Percentiles rank a stretch among this genome's conserved stretches.
Evolutionary conservation across 352 stramenopile species (phyloP).

Genomic region (Pythium volutum): DNA sequence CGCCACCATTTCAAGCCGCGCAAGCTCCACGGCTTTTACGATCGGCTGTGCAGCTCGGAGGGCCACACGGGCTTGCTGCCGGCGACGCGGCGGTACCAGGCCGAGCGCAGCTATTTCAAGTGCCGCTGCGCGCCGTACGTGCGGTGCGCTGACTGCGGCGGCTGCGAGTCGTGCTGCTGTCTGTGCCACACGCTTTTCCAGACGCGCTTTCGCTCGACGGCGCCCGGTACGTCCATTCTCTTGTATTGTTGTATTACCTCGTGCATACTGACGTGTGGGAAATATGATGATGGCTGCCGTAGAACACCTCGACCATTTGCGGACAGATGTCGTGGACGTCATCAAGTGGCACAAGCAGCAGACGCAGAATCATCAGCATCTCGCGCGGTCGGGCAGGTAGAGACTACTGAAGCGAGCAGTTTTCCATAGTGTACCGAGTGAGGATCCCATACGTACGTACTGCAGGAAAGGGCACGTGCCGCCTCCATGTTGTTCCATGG

Average conservation of each 20-base stretch:
- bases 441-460: background rate
- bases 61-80: constrained; percentile 68
- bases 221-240: constrained; percentile 49
- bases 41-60: constrained; percentile 66
- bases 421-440: too few relatives aligned
- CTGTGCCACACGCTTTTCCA: constrained; percentile 87
- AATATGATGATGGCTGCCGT: background rate
- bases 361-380: constrained; percentile 8
- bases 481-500: background rate
- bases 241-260: background rate
- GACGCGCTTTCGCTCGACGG: constrained; percentile 74
- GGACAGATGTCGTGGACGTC: constrained; percentile 38
- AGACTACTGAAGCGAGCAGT: too few relatives aligned
- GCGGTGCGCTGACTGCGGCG: constrained; percentile 65
- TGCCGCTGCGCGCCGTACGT: constrained; percentile 59
- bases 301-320: constrained; percentile 36
- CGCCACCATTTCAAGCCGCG: constrained; percentile 75
- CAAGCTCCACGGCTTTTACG: constrained; percentile 53
- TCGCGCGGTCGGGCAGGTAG: background rate
- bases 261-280: background rate
- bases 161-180: constrained; percentile 79
- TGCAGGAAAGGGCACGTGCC: background rate
- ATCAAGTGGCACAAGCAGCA: constrained; percentile 44
- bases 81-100: constrained; percentile 59
- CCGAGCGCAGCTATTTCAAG: constrained; percentile 68